phyloP scores from a whole-genome alignment of 768 basidiomycete species.

The Mycena metata region DNA sequence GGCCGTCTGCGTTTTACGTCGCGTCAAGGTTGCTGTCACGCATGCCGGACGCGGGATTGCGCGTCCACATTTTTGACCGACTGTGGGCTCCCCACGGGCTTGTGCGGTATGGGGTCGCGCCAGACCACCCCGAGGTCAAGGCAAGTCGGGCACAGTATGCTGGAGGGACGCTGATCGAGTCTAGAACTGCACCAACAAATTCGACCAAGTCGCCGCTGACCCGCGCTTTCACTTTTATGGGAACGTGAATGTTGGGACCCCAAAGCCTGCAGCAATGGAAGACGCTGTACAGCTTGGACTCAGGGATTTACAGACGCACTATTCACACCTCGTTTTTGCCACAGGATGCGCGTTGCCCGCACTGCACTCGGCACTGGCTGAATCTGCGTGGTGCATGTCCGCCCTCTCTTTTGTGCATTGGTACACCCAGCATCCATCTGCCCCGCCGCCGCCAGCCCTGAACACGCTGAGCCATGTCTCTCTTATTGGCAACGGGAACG shows the following conservation, averaged over 20 bases:
- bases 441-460: conserved; percentile 71
- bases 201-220: conserved; percentile 85
- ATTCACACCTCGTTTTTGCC: conserved; percentile 89
- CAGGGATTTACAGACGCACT: conserved; percentile 71
- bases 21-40: conserved; percentile 86
- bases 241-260: conserved; percentile 76
- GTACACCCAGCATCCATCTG: conserved; percentile 94
- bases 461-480: conserved; percentile 79
- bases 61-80: conserved; percentile 91
- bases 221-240: conserved; percentile 91
- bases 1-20: conserved; percentile 97
- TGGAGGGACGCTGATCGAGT: conserved; percentile 5
- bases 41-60: conserved; percentile 57
- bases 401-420: conserved; percentile 92
- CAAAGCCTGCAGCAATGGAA: conserved; percentile 54
- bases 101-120: conserved; percentile 96
- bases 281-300: conserved; percentile 73
- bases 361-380: conserved; percentile 67
- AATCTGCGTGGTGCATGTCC: conserved; percentile 67
- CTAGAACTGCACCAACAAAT: conserved; percentile 97
- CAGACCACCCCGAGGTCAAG: conserved; percentile 99
- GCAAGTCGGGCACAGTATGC: conserved; percentile 50
- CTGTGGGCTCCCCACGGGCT: conserved; percentile 96
- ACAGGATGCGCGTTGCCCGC: conserved; percentile 84
- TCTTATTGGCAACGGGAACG: conserved; percentile 95